A percentile compares a stretch with the other conserved stretches of the same genome.
Evolutionary conservation across 371 early-diverging fungal genomes (phyloP).

Genomic region (Umbelopsis sp.): DNA sequence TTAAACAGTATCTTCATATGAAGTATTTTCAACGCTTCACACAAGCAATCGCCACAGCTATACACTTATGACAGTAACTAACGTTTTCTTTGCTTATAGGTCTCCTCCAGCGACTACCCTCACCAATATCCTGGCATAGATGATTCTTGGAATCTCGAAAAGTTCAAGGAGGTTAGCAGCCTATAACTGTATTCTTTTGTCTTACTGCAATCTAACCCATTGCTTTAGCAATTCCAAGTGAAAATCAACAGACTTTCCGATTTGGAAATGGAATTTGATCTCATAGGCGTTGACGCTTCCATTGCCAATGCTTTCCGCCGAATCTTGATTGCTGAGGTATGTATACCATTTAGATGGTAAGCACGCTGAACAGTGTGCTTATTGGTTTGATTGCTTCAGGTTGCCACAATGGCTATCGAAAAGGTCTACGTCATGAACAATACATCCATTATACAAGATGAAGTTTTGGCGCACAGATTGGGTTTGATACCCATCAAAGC

Average conservation of each 20-base stretch:
- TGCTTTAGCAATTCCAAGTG: slow-evolving; percentile 62
- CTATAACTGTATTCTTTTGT: background rate
- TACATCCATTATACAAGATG: slow-evolving; percentile 96
- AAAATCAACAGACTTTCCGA: slow-evolving; percentile 70
- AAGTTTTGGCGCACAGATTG: slow-evolving; percentile 96
- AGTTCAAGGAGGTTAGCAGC: slow-evolving; percentile 62
- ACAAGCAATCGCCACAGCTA: too few species aligned
- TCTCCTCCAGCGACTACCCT: slow-evolving; percentile 69
- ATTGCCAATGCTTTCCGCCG: slow-evolving; percentile 97
- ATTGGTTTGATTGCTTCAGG: slow-evolving; percentile 37
- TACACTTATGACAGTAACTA: background rate
- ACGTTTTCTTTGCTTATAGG: slow-evolving; percentile 33
- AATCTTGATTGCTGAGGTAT: slow-evolving; percentile 93
- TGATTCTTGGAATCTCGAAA: slow-evolving; percentile 60
- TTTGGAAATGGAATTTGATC: slow-evolving; percentile 91
- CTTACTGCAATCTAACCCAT: background rate
- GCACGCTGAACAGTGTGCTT: background rate
- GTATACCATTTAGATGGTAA: background rate
- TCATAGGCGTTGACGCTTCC: slow-evolving; percentile 93
- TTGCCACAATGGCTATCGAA: slow-evolving; percentile 98
- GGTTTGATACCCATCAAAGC: slow-evolving; percentile 96
- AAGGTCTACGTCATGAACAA: slow-evolving; percentile 95
- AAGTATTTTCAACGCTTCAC: too few species aligned
- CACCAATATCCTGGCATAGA: slow-evolving; percentile 63
- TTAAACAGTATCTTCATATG: slow-evolving; percentile 2